These are phyloP conservation scores for Nitzschia sp. DNA, from an alignment of 108 stramenopile species.

Conservation along the genomic window DNA sequence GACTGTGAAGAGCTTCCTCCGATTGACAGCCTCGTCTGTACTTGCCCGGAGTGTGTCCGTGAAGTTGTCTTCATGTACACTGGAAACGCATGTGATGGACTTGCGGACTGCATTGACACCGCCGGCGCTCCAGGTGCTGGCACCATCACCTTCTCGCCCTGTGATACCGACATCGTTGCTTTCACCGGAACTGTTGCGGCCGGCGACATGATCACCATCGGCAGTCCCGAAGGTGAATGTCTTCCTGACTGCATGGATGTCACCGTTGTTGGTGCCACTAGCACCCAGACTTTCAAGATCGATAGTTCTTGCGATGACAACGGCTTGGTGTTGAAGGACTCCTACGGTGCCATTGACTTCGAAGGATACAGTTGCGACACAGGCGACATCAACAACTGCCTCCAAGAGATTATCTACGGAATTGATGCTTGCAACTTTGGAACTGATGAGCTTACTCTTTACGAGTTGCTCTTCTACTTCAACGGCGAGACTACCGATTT, in stretches of 20 bases:
- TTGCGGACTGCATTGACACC: conserved; percentile 16
- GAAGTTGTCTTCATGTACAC: conserved; percentile 28
- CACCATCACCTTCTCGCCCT: conserved; percentile 8
- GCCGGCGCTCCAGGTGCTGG: not conserved
- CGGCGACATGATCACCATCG: conserved; percentile 16
- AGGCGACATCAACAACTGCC: conserved; percentile 25
- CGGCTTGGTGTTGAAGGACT: conserved; percentile 6
- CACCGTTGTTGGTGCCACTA: not conserved
- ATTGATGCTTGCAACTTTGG: conserved; percentile 31
- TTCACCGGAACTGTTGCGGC: not conserved
- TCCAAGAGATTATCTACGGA: conserved; percentile 19
- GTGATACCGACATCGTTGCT: not conserved
- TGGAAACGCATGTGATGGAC: conserved; percentile 13
- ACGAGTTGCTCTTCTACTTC: conserved; percentile 16
- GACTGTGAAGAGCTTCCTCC: conserved; percentile 22
- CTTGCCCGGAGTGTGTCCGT: conserved; percentile 18
- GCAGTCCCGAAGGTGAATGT: conserved; percentile 4
- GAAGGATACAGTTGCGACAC: conserved; percentile 26
- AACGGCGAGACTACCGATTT: conserved; percentile 5
- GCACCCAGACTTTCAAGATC: conserved; percentile 19
- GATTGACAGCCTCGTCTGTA: conserved; percentile 6
- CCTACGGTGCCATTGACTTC: conserved; percentile 21
- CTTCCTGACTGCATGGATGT: conserved; percentile 13
- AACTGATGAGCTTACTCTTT: conserved; percentile 4
- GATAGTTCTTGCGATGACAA: conserved; percentile 12